Conservation (phyloP, 2,329 filamentous ascomycete genomes). For the Pezicula carpinea region DNA sequence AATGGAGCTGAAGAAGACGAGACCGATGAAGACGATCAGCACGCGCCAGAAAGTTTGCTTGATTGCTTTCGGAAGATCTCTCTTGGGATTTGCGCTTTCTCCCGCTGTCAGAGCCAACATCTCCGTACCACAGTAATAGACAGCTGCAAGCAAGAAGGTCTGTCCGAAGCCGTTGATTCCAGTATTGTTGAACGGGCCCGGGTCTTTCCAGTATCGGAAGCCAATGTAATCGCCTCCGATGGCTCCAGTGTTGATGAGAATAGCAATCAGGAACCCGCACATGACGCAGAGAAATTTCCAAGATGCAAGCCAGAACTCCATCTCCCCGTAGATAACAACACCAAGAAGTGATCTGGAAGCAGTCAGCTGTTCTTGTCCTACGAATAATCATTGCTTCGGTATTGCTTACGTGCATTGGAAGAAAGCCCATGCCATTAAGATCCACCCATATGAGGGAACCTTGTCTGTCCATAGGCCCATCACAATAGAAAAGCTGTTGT, state of each 20-base stretch:
- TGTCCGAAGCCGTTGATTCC: slow-evolving; percentile 42
- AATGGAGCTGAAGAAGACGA: slow-evolving; percentile 24
- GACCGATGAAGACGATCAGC: slow-evolving; percentile 47
- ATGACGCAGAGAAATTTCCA: slow-evolving; percentile 46
- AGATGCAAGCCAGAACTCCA: slow-evolving; percentile 46
- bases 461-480: slow-evolving; percentile 65
- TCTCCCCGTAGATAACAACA: slow-evolving; percentile 45
- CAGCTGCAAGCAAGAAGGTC: slow-evolving; percentile 43
- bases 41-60: slow-evolving; percentile 59
- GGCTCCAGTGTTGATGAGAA: slow-evolving; percentile 49
- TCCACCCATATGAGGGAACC: slow-evolving; percentile 35
- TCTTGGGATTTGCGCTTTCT: slow-evolving; percentile 54
- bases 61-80: slow-evolving; percentile 53
- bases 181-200: slow-evolving; percentile 32
- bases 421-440: slow-evolving; percentile 40
- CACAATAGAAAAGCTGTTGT: slow-evolving; percentile 77
- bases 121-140: slow-evolving; percentile 33
- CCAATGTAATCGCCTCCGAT: slow-evolving; percentile 44
- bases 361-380: too few relatives aligned
- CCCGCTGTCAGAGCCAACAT: slow-evolving; percentile 45
- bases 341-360: slow-evolving; percentile 32
- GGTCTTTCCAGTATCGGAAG: slow-evolving; percentile 42
- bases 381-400: too few relatives aligned
- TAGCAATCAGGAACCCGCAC: slow-evolving; percentile 58
- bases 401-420: slow-evolving; percentile 27